Percentiles rank a stretch among this genome's conserved stretches.
Evolutionary conservation across 768 basidiomycete species (phyloP).

Genomic region (Russula abietina): DNA sequence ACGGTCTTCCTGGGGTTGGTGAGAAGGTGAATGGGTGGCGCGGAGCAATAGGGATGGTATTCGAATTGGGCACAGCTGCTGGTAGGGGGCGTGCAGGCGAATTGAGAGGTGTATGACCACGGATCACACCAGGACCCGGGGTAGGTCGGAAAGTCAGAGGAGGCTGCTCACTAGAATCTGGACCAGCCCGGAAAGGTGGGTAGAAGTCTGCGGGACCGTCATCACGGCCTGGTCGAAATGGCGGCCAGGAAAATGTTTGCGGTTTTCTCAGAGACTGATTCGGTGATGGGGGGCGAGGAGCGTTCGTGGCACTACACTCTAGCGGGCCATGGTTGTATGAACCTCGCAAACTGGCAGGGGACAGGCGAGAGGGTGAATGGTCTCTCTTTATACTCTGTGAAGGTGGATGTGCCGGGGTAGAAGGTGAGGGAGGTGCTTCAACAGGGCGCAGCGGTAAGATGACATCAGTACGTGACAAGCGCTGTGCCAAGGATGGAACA

Average conservation of each 20-base stretch:
- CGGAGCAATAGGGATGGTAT: conserved; percentile 10
- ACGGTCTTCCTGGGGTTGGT: conserved; percentile 2
- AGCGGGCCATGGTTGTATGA: conserved; percentile 12
- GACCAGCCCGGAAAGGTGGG: conserved; percentile 21
- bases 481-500: neutral
- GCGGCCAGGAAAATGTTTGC: conserved; percentile 18
- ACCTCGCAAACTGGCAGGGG: conserved; percentile 14
- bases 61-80: conserved; percentile 1
- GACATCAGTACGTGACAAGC: neutral
- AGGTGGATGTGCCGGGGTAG: neutral
- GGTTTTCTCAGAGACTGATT: conserved; percentile 7
- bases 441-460: neutral
- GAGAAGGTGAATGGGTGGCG: neutral
- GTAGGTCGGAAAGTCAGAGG: conserved; percentile 9
- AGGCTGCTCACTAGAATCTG: conserved; percentile 13
- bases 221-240: conserved; percentile 14
- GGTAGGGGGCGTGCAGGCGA: neutral
- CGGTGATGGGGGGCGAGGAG: conserved; percentile 17
- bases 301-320: conserved; percentile 12
- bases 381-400: conserved; percentile 13
- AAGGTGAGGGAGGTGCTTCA: conserved; percentile 17
- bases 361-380: conserved; percentile 13
- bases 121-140: conserved; percentile 1
- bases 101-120: conserved; percentile 1
- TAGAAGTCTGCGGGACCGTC: conserved; percentile 13